These are phyloP conservation scores for Thuja plicata DNA, from an alignment of 83 land plant species.

Conservation along the genomic window DNA sequence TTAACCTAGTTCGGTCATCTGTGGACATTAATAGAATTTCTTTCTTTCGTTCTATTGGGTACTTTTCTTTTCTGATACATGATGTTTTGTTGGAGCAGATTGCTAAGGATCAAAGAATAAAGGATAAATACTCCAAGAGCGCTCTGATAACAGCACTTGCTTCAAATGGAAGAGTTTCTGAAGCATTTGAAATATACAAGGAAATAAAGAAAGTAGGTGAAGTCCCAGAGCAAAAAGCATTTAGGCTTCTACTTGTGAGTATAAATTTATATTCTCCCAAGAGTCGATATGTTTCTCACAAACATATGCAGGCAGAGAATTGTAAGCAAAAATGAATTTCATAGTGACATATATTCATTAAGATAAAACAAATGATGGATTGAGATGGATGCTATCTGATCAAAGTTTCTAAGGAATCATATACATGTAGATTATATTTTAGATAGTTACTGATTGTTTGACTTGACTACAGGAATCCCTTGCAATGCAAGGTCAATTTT, in stretches of 20 bases:
- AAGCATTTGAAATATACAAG: constrained; percentile 40
- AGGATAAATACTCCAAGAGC: constrained; percentile 29
- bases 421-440: neutral
- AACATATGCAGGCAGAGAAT: neutral
- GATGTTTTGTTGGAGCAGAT: constrained; percentile 25
- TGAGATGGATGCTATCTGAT: neutral
- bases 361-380: neutral
- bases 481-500: constrained; percentile 28
- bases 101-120: constrained; percentile 21
- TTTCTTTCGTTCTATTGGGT: neutral
- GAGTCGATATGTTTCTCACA: neutral
- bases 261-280: neutral
- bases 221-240: constrained; percentile 30
- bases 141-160: constrained; percentile 45
- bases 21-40: too few relatives aligned
- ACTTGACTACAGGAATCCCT: constrained; percentile 21
- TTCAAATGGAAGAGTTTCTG: constrained; percentile 34
- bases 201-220: constrained; percentile 37
- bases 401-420: neutral
- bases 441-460: neutral
- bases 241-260: constrained; percentile 36
- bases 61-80: neutral
- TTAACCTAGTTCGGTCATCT: too few relatives aligned
- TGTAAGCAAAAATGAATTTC: neutral
- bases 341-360: neutral